phyloP scores from a whole-genome alignment of 352 stramenopile species.

The Peronospora farinosa region DNA sequence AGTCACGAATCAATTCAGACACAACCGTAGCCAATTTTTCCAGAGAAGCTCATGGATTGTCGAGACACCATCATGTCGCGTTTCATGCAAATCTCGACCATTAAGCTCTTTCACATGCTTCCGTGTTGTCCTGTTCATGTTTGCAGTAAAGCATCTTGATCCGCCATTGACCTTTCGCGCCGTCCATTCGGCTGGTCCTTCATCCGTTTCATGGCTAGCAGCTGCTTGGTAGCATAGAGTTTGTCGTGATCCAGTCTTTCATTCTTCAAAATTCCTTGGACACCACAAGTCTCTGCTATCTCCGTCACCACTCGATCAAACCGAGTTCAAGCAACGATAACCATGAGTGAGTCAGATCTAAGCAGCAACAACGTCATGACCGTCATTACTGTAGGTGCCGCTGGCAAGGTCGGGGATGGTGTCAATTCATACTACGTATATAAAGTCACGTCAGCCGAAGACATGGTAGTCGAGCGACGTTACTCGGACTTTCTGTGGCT shows the following conservation, averaged over 20 bases:
- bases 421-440: conserved; percentile 84
- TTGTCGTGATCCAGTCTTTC: conserved; percentile 5
- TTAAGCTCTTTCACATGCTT: not conserved
- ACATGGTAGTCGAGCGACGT: conserved; percentile 61
- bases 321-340: not conserved
- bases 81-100: not conserved
- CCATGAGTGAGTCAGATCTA: conserved; percentile 24
- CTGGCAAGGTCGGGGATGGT: conserved; percentile 74
- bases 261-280: conserved; percentile 21
- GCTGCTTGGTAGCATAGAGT: conserved; percentile 4
- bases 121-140: too few species aligned
- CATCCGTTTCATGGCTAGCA: conserved; percentile 25
- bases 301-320: not conserved
- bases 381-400: conserved; percentile 54
- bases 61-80: not conserved
- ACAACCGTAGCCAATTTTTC: not conserved
- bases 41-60: not conserved
- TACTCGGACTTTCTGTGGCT: conserved; percentile 86
- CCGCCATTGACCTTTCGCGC: conserved; percentile 19
- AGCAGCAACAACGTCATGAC: conserved; percentile 8
- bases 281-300: conserved; percentile 1
- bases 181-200: conserved; percentile 1
- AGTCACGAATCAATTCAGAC: too few species aligned
- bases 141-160: conserved; percentile 4
- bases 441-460: conserved; percentile 58